phyloP scores from a whole-genome alignment of 2,329 filamentous ascomycete genomes.

The Huntiella abstrusa region DNA sequence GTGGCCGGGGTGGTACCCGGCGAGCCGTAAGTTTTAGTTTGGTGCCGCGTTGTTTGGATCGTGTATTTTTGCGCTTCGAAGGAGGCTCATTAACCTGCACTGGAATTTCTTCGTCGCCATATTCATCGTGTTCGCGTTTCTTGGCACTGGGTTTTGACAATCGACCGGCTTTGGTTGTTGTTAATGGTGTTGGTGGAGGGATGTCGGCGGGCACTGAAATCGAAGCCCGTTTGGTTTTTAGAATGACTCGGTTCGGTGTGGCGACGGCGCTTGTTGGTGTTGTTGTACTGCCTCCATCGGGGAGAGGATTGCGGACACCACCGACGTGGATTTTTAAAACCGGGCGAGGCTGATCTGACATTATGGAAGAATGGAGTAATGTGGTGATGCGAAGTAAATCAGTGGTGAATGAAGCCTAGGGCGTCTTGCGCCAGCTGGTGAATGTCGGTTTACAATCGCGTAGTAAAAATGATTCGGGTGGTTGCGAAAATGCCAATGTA shows the following conservation, averaged over 20 bases:
- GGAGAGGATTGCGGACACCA: slow-evolving; percentile 7
- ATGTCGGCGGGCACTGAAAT: slow-evolving; percentile 19
- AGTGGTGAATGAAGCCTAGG: background rate
- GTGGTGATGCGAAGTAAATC: background rate
- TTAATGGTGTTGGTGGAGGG: slow-evolving; percentile 15
- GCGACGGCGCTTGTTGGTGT: slow-evolving; percentile 12
- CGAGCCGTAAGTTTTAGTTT: slow-evolving; percentile 29
- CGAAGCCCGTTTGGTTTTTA: slow-evolving; percentile 23
- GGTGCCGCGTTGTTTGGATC: slow-evolving; percentile 17
- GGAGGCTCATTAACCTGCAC: slow-evolving; percentile 19
- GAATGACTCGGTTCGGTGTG: slow-evolving; percentile 18
- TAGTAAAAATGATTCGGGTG: too few species aligned
- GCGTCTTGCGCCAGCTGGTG: background rate
- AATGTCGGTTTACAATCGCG: too few species aligned
- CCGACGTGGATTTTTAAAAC: slow-evolving; percentile 15
- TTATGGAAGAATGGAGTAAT: background rate
- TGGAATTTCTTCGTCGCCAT: slow-evolving; percentile 28
- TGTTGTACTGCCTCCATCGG: slow-evolving; percentile 12
- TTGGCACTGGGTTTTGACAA: slow-evolving; percentile 41
- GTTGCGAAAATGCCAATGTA: too few species aligned
- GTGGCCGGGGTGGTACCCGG: slow-evolving; percentile 46
- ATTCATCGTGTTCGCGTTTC: slow-evolving; percentile 40
- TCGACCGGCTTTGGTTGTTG: slow-evolving; percentile 41
- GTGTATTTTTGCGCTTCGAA: slow-evolving; percentile 24
- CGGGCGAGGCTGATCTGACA: slow-evolving; percentile 13